Percentiles rank a stretch among this genome's conserved stretches.
Conservation (phyloP, 129 eudicot species). For the Flaveria robusta region DNA sequence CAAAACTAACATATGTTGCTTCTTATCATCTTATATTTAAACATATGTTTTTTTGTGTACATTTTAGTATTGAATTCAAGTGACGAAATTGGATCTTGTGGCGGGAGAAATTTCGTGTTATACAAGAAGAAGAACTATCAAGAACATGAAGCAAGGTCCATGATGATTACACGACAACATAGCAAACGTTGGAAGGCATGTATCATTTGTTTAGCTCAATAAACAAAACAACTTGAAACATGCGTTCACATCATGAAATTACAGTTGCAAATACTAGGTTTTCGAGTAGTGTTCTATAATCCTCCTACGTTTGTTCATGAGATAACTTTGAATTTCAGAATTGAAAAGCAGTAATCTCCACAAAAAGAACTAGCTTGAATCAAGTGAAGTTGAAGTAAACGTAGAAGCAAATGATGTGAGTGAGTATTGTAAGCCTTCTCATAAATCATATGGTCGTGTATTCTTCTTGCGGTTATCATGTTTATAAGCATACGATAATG, state of each 20-base stretch:
- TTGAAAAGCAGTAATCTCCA: neutral
- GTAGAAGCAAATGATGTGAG: slow-evolving; percentile 9
- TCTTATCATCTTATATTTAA: neutral
- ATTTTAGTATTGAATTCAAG: slow-evolving; percentile 44
- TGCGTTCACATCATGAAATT: neutral
- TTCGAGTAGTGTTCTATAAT: neutral
- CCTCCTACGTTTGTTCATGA: neutral
- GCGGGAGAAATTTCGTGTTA: slow-evolving; percentile 57
- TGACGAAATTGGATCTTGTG: slow-evolving; percentile 51
- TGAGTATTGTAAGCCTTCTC: neutral
- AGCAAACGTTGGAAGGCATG: slow-evolving; percentile 53
- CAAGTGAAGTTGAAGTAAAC: slow-evolving; percentile 4
- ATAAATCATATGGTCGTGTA: neutral
- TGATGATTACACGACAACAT: slow-evolving; percentile 29
- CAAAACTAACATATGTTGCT: neutral
- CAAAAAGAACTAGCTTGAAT: too few relatives aligned
- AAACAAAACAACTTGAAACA: neutral
- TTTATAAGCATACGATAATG: neutral
- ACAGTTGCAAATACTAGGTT: too few relatives aligned
- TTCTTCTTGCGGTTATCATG: neutral
- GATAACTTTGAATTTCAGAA: neutral
- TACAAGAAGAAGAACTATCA: slow-evolving; percentile 46
- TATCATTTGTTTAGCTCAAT: slow-evolving; percentile 31
- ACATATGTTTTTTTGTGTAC: neutral
- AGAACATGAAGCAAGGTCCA: slow-evolving; percentile 32